Conservation (phyloP, 306 rosid genomes). For the Cercis canadensis region DNA sequence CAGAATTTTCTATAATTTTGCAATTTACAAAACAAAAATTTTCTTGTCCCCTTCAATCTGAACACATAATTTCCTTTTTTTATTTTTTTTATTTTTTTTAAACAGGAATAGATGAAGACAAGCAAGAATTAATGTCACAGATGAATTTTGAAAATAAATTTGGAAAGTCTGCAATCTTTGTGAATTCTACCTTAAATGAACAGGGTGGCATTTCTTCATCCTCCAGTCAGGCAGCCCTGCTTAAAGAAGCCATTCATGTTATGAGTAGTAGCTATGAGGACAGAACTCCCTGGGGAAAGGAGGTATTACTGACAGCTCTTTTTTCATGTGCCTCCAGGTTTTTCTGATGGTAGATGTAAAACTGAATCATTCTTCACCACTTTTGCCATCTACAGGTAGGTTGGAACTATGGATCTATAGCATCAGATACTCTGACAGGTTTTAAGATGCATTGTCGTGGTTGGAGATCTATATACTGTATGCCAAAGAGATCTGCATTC, state of each 20-base stretch:
- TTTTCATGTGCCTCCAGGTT: slow-evolving; percentile 7
- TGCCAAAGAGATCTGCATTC: slow-evolving; percentile 84
- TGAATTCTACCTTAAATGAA: slow-evolving; percentile 81
- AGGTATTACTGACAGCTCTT: slow-evolving; percentile 57
- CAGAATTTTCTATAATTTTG: slow-evolving; percentile 18
- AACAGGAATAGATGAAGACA: slow-evolving; percentile 69
- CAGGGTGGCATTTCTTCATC: slow-evolving; percentile 87
- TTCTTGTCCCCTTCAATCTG: slow-evolving; percentile 5
- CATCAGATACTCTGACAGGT: slow-evolving; percentile 83
- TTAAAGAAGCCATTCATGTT: slow-evolving; percentile 94
- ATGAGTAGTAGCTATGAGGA: slow-evolving; percentile 90
- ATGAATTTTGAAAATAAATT: slow-evolving; percentile 80
- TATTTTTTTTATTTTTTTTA: not conserved
- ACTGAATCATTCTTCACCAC: slow-evolving; percentile 30
- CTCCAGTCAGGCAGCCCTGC: slow-evolving; percentile 76
- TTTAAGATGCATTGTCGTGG: slow-evolving; percentile 93
- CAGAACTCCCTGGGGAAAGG: slow-evolving; percentile 89
- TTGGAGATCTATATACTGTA: slow-evolving; percentile 93
- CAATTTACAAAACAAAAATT: not conserved
- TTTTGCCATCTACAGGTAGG: slow-evolving; percentile 65
- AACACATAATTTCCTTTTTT: slow-evolving; percentile 13
- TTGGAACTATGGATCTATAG: slow-evolving; percentile 87
- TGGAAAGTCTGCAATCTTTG: slow-evolving; percentile 75
- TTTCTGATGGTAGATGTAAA: not conserved
- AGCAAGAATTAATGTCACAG: slow-evolving; percentile 68